A percentile compares a stretch with the other conserved stretches of the same genome.
phyloP scores from a whole-genome alignment of 2,329 filamentous ascomycete genomes.

The Hypocrella siamensis region DNA sequence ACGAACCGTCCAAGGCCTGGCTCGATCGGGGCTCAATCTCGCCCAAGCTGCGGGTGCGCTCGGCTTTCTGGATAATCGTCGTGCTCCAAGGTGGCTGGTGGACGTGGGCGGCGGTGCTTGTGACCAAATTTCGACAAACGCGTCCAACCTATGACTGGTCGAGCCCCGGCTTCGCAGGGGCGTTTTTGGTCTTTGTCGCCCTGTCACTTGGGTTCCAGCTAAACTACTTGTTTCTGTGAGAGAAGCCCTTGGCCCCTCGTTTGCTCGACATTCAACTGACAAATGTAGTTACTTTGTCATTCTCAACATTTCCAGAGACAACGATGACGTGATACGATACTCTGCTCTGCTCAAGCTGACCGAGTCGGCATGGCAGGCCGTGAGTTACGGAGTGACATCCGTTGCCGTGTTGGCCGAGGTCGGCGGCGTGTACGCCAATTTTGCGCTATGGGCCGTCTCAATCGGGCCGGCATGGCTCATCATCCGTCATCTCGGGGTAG shows the following conservation, averaged over 20 bases:
- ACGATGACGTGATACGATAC: constrained; percentile 51
- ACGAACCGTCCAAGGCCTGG: constrained; percentile 21
- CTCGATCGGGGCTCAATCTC: constrained; percentile 42
- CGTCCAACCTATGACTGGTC: constrained; percentile 52
- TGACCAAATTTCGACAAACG: constrained; percentile 40
- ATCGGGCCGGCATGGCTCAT: constrained; percentile 54
- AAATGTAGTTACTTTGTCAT: constrained; percentile 47
- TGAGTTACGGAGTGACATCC: constrained; percentile 54
- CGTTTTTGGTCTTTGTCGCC: constrained; percentile 53
- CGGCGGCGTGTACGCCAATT: constrained; percentile 56
- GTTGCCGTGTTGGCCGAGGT: constrained; percentile 46
- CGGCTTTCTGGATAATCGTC: constrained; percentile 36
- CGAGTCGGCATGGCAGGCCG: constrained; percentile 57
- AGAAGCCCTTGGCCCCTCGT: constrained; percentile 2
- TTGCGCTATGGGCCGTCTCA: constrained; percentile 49
- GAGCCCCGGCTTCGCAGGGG: constrained; percentile 45
- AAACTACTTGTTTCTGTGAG: constrained; percentile 56
- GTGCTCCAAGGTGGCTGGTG: constrained; percentile 53
- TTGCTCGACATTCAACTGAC: too few species aligned
- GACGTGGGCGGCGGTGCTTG: constrained; percentile 53
- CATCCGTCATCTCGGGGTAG: constrained; percentile 27
- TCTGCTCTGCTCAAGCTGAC: constrained; percentile 53
- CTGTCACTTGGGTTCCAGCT: constrained; percentile 53
- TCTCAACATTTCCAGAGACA: constrained; percentile 43
- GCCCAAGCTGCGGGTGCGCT: constrained; percentile 36